Evolutionary conservation across 441 rosid genomes (phyloP), one percentile per base, ranked within the genome.

Genomic region (Rhodomyrtus psidioides): DNA sequence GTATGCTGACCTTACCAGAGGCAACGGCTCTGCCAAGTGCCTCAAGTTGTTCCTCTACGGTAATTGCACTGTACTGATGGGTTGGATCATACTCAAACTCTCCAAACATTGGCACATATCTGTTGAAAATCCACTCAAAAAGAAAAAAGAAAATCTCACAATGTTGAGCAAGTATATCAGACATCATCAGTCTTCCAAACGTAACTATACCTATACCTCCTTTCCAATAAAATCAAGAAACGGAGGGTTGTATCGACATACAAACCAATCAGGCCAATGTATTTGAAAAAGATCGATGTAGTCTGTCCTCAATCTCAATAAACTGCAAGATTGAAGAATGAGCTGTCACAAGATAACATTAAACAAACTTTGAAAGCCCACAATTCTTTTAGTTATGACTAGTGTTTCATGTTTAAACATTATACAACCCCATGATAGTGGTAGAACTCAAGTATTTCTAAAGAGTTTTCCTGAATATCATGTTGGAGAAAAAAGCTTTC

Each of bases 211-310:
- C 24, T 19, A 75, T 26, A 39, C 13, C 82, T 19, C 83, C 55
- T 27, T n/a, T 53, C 55, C 39, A 46, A 81, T 42, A 81, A 81
- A 27, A 83, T 34, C 24, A 62, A 55, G 17, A 86, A 82, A 87
- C 34, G 70, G 88, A 85, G 24, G 84, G 83, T 46, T 83, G 81
- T 88, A 60, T 84, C 56, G 34, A 90, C 94, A 90, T 92, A 93
- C 94, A 93, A 92, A 94, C 96, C 95, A 94, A 87, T 93, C 96
- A 87, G 95, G 94, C 95, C 95, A 92, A 83, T 93, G 96, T 83
- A 94, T 90, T 90, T 93, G 95, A 89, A 90, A 92, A 62, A 92
- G 93, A 88, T 93, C 96, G 39, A 94, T 92, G 90, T 91, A 91
- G 88, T 93, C 94, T 46, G 87, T 84, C 84, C 89, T 89, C 90